These are phyloP conservation scores for Trifolium fragiferum DNA, from an alignment of 306 rosid species.

Conservation along the genomic window DNA sequence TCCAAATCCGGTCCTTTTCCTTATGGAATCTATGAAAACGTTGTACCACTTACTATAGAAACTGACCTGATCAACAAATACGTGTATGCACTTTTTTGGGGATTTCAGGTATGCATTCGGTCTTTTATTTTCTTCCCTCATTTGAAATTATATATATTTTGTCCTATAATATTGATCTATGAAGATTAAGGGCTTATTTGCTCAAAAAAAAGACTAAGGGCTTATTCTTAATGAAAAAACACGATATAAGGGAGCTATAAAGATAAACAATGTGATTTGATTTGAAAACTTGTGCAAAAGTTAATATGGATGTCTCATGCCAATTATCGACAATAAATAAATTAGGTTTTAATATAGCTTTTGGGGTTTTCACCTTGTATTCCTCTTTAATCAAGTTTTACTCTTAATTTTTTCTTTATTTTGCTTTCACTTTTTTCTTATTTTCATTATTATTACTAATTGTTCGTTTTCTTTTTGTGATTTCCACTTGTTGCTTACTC, in stretches of 20 bases:
- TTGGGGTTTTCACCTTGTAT: no score
- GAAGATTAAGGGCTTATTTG: background rate
- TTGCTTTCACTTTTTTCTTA: no score
- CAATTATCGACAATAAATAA: background rate
- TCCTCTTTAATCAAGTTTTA: no score
- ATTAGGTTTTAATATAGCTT: background rate
- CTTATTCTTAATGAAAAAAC: background rate
- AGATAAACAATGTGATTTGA: background rate
- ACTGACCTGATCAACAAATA: no score
- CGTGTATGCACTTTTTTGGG: no score
- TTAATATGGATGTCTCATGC: background rate
- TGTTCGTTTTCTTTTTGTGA: no score
- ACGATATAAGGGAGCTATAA: background rate
- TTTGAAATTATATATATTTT: background rate
- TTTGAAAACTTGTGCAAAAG: background rate
- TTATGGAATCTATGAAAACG: no score
- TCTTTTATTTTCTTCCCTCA: background rate
- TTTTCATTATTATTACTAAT: no score
- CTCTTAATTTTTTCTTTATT: no score
- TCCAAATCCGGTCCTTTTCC: no score
- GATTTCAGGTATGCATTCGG: conserved; percentile 6
- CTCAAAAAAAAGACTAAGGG: background rate
- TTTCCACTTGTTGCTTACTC: no score
- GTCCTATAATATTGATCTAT: background rate
- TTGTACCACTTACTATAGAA: no score